Conservation (phyloP, 2,329 filamentous ascomycete genomes). For the Fusarium musae region DNA sequence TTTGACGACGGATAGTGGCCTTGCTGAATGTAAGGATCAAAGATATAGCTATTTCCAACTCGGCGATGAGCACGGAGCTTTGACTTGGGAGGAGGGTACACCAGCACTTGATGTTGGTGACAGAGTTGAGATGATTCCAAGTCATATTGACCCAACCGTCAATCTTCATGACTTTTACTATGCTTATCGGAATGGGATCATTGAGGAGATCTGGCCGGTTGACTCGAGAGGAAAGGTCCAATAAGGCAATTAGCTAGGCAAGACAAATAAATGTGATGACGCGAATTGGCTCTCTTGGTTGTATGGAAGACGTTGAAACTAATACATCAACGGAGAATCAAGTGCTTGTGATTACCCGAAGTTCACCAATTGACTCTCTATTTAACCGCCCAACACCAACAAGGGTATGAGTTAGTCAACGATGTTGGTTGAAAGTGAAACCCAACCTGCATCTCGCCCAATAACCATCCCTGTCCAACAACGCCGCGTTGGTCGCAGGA, state of each 20-base stretch:
- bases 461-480: neutral
- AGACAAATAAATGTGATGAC: too few species aligned
- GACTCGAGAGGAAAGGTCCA: constrained; percentile 36
- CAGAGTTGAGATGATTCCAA: constrained; percentile 34
- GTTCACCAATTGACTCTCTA: too few species aligned
- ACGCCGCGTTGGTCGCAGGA: neutral
- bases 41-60: constrained; percentile 13
- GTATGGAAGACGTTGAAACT: neutral
- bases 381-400: neutral
- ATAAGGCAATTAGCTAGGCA: neutral
- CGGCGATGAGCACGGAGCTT: constrained; percentile 31
- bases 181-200: constrained; percentile 3
- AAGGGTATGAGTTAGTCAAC: neutral
- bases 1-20: constrained; percentile 30
- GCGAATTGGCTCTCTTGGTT: neutral
- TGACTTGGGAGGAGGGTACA: constrained; percentile 24
- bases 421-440: neutral
- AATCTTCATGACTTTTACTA: constrained; percentile 38
- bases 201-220: constrained; percentile 34
- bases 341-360: neutral
- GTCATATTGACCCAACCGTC: constrained; percentile 36
- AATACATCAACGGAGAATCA: fast-evolving
- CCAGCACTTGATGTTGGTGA: constrained; percentile 14
- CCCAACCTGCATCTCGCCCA: neutral
- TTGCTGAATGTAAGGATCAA: constrained; percentile 30